Evolutionary conservation across 768 basidiomycete genomes (phyloP), one percentile per base, ranked within the genome.

Genomic region (Coprinellus micaceus): DNA sequence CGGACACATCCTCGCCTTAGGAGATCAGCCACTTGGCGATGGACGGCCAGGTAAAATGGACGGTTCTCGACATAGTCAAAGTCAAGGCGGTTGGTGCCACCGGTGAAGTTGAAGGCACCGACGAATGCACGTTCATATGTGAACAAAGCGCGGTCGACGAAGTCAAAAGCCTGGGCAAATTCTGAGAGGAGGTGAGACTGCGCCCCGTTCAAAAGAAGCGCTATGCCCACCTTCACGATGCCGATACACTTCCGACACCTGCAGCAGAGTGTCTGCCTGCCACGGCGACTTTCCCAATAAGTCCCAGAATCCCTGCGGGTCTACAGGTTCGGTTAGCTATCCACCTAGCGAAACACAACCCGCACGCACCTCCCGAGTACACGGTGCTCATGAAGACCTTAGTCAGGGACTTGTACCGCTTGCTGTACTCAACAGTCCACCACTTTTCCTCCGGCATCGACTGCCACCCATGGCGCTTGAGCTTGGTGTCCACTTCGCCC

Each of bases 21-120:
- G 4, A 97, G 77, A 60, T 95, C 89, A 89, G 84, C 81, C 2
- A 94, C 80, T 64, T 91, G 87, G 54, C 94, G 80, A 62, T 94
- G 91, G 1, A 97, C 59, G 1, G 91, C 94, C 6, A 96, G 82
- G 74, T 89, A 98, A 70, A 99, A 91, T 0, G 93, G 91, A 39
- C 96, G 78, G 63, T 96, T 98, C 70, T 98, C 95, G 11, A 97
- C 89, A 12, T 73, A 79, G 60, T 91, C 85, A 67, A 98, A 99
- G 64, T 96, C 93, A 2, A 99, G 81, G 11, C 95, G 82, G 58
- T 89, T 89, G 2, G 79, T 71, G 7, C 95, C 96, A 33, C 73
- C 83, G 1, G 91, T 85, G 69, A 97, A 86, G 61, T 82, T 91
- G 76, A 95, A 96, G 0, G 88, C 76, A 2, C 94, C 91, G 15